Evolutionary conservation across 1,139 yeast genomes (phyloP), one percentile per base, ranked within the genome.

Genomic region (Candida buenavistaensis): DNA sequence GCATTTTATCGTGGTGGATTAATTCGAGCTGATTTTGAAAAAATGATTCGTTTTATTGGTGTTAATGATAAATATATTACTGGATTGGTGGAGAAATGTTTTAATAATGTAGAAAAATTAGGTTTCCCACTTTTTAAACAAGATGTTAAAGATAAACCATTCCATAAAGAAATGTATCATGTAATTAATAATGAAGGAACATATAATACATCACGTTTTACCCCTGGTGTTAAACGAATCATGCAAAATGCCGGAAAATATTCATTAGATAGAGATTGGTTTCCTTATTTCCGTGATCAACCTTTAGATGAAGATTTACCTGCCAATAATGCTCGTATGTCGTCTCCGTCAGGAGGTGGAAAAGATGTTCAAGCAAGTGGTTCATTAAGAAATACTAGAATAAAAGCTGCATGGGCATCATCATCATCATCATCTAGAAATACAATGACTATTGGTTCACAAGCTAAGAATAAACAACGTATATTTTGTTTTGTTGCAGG

Each of bases 1-100:
- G 84, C 90, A 1, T 59, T 89, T 25, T 85, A 81, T 57, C 72
- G 97, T 46, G 92, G 94, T 4, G 98, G 99, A 0, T 65, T 92
- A 19, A 71, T 87, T 12, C 83, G 81, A 46, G 57, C 71, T 6
- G 99, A 92, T 62, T 78, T 84, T 45, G 62, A 66, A 34, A 89
- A 92, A 52, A 61, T 92, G 28, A 73, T 82, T 30, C 64, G 71
- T 36, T 94, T 90, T 51, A 77, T 86, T 32, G 85, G 82, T 0
- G 75, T 87, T 11, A 60, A 65, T 26, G 73, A 76, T 33, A 65
- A 68, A 14, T 94, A 85, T 31, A 68, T 76, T 38, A 60, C 65
- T 17, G 68, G 73, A 15, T 63, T 68, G 29, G 54, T 67, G 45
- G 54, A 62, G 40, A 47, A 75, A 29, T 71, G 87, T 37, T 78